Percentiles rank a stretch among this genome's conserved stretches.
phyloP scores from a whole-genome alignment of 2,329 filamentous ascomycete genomes.

The Colletotrichum zoysiae region DNA sequence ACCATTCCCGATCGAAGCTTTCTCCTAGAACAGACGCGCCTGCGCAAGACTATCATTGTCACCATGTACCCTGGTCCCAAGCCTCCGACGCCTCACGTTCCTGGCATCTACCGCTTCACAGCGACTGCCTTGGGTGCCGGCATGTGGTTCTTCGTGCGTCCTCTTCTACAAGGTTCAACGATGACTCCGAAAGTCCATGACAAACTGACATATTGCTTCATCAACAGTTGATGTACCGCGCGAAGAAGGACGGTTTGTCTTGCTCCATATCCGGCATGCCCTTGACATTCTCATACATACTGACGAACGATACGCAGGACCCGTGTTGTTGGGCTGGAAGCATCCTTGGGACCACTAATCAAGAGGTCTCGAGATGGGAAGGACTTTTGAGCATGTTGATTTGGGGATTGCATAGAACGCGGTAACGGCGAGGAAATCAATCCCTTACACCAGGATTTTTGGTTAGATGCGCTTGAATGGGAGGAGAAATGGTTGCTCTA shows the following conservation, averaged over 20 bases:
- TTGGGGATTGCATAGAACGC: not conserved
- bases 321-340: slow-evolving; percentile 90
- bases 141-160: slow-evolving; percentile 99
- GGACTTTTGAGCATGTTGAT: not conserved
- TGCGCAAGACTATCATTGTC: slow-evolving; percentile 3
- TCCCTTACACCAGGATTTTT: not conserved
- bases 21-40: slow-evolving; percentile 17
- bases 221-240: slow-evolving; percentile 89
- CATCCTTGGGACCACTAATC: slow-evolving; percentile 95
- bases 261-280: not conserved
- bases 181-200: not conserved
- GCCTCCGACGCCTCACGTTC: slow-evolving; percentile 63
- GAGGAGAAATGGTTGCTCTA: not conserved
- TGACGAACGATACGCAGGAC: slow-evolving; percentile 57
- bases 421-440: not conserved
- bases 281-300: not conserved
- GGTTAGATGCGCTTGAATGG: not conserved
- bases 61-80: slow-evolving; percentile 47
- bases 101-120: slow-evolving; percentile 81
- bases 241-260: slow-evolving; percentile 87
- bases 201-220: slow-evolving; percentile 42
- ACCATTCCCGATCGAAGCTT: not conserved
- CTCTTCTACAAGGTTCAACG: not conserved
- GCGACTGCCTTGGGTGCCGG: slow-evolving; percentile 90
- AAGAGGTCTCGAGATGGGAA: slow-evolving; percentile 12